These are phyloP conservation scores for Scutellaria galericulata DNA, from an alignment of 257 asterid genomes.

Conservation along the genomic window DNA sequence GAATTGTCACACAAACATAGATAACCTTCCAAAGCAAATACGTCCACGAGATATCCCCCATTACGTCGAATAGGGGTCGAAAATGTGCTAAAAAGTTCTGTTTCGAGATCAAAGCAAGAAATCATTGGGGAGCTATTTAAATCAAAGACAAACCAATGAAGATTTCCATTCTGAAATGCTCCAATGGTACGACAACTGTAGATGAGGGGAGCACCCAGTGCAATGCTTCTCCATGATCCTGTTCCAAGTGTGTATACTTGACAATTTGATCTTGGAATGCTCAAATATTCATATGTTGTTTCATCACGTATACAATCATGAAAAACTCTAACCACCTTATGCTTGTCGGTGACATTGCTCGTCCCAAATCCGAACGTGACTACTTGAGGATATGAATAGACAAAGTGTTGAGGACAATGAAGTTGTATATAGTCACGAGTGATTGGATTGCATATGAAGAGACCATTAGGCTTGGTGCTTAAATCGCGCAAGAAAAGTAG, in stretches of 20 bases:
- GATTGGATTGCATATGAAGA: constrained; percentile 50
- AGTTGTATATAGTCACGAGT: constrained; percentile 40
- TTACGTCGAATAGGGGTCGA: not conserved
- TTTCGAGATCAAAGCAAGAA: constrained; percentile 49
- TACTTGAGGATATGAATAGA: not conserved
- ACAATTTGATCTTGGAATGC: constrained; percentile 31
- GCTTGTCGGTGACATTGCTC: constrained; percentile 30
- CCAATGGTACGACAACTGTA: constrained; percentile 27
- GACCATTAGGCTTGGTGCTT: not conserved
- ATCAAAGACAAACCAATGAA: constrained; percentile 53
- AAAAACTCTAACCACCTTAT: constrained; percentile 41
- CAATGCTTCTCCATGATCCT: constrained; percentile 42
- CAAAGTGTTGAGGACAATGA: constrained; percentile 23
- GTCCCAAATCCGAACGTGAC: constrained; percentile 51
- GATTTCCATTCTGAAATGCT: constrained; percentile 40
- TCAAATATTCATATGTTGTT: not conserved
- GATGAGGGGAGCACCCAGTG: not conserved
- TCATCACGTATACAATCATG: constrained; percentile 16
- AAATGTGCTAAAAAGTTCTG: constrained; percentile 35
- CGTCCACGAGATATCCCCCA: not conserved
- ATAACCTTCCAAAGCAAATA: constrained; percentile 29
- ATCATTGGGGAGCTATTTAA: not conserved
- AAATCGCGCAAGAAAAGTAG: constrained; percentile 29
- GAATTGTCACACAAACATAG: constrained; percentile 43
- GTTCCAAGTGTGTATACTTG: constrained; percentile 53